Percentiles rank a stretch among this genome's conserved stretches.
Conservation (phyloP, 169 alveolate genomes). For the Plasmodium reichenowi region DNA sequence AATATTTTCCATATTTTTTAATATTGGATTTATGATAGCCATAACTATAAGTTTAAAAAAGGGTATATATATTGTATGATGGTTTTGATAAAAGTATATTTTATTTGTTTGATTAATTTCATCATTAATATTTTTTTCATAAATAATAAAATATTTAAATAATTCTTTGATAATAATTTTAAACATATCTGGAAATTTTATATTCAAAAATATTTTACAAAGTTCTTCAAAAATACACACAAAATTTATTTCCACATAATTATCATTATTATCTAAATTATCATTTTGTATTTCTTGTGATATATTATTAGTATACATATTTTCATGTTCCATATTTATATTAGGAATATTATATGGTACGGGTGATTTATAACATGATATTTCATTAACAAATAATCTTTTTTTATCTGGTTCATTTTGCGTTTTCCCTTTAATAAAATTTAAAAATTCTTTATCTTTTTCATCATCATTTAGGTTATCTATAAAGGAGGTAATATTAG, state of each 20-base stretch:
- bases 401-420: neutral
- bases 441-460: conserved; percentile 23
- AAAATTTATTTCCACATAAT: conserved; percentile 34
- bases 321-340: neutral
- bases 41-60: conserved; percentile 45
- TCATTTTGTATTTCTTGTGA: neutral
- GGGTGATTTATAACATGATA: no score
- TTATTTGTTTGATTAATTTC: conserved; percentile 16
- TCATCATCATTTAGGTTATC: conserved; percentile 2
- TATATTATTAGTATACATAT: neutral
- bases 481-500: neutral
- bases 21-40: conserved; percentile 44
- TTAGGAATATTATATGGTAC: neutral
- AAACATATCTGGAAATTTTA: conserved; percentile 55
- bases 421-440: conserved; percentile 46
- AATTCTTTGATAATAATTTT: conserved; percentile 14
- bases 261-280: neutral
- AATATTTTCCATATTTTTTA: conserved; percentile 14
- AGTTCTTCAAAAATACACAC: conserved; percentile 34
- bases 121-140: conserved; percentile 28
- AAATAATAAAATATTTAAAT: conserved; percentile 33
- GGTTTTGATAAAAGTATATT: conserved; percentile 21
- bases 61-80: conserved; percentile 38
- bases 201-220: conserved; percentile 36
- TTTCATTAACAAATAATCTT: neutral